A percentile compares a stretch with the other conserved stretches of the same genome.
These are phyloP conservation scores for Penicillium sp. DNA, from an alignment of 2,329 filamentous ascomycete species.

Conservation along the genomic window DNA sequence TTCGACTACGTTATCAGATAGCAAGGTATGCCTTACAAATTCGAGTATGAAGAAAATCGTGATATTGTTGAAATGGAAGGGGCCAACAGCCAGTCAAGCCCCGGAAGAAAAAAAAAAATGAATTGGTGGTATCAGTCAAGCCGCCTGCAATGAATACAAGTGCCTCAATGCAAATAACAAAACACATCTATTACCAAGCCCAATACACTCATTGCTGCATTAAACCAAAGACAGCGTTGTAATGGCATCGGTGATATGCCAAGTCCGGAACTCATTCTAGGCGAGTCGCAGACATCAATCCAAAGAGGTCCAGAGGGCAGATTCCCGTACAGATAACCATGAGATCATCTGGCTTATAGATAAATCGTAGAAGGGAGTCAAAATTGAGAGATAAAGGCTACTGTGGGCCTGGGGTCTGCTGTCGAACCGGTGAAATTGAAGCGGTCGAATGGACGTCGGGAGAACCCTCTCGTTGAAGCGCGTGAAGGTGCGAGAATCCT, in stretches of 20 bases:
- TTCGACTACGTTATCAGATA: neutral
- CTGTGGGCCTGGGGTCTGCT: constrained; percentile 9
- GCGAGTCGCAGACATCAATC: neutral
- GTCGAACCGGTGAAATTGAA: constrained; percentile 15
- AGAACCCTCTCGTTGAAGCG: constrained; percentile 19
- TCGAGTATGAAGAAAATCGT: neutral
- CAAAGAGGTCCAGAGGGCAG: neutral
- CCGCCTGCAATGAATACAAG: constrained; percentile 13
- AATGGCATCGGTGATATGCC: constrained; percentile 11
- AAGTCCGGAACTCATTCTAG: neutral
- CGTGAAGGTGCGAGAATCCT: constrained; percentile 14
- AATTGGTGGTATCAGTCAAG: constrained; percentile 24
- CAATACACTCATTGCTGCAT: constrained; percentile 8
- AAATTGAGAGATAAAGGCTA: constrained; percentile 11
- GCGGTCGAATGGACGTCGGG: constrained; percentile 26
- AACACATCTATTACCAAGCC: constrained; percentile 5
- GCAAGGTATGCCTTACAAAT: neutral
- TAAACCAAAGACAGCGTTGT: constrained; percentile 10
- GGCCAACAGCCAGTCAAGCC: constrained; percentile 15
- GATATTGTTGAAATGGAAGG: constrained; percentile 3
- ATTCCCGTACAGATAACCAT: constrained; percentile 8
- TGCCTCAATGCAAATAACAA: constrained; percentile 17
- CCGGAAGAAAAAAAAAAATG: constrained; percentile 5
- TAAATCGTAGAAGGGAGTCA: constrained; percentile 8
- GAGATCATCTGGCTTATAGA: constrained; percentile 12